Evolutionary conservation across 305 asterid genomes (phyloP).

Genomic region (Fraxinus angustifolia): DNA sequence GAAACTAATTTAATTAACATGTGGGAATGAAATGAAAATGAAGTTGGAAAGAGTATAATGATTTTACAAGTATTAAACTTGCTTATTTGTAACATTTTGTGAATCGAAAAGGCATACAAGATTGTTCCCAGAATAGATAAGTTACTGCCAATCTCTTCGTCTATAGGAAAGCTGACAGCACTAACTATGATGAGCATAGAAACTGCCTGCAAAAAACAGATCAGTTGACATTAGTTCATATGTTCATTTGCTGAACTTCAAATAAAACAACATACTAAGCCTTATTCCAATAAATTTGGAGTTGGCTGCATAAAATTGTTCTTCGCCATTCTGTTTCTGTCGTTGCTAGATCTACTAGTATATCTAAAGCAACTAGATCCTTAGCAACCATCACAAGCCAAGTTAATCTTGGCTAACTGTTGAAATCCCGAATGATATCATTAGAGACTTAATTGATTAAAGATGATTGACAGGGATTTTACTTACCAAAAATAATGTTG

Average conservation of each 20-base stretch:
- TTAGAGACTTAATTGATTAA: too few species aligned
- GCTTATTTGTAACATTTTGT: neutral
- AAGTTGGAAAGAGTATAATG: neutral
- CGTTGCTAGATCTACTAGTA: neutral
- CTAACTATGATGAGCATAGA: constrained; percentile 59
- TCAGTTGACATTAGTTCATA: neutral
- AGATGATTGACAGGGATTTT: too few species aligned
- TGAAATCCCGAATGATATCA: too few species aligned
- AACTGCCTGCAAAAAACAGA: constrained; percentile 50
- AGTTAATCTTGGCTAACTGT: neutral
- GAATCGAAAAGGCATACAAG: constrained; percentile 38
- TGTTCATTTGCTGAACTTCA: neutral
- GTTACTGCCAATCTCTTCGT: constrained; percentile 45
- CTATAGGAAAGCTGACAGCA: constrained; percentile 56
- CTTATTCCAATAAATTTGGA: neutral
- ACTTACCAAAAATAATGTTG: too few species aligned
- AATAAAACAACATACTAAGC: neutral
- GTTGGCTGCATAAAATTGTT: neutral
- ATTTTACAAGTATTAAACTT: neutral
- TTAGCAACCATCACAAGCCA: neutral
- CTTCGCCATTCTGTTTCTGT: neutral
- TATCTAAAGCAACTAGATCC: neutral
- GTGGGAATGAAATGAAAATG: neutral
- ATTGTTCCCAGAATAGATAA: constrained; percentile 68
- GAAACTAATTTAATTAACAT: neutral